Evolutionary conservation across 352 stramenopile genomes (phyloP).

Genomic region (Phytophthora litchii): DNA sequence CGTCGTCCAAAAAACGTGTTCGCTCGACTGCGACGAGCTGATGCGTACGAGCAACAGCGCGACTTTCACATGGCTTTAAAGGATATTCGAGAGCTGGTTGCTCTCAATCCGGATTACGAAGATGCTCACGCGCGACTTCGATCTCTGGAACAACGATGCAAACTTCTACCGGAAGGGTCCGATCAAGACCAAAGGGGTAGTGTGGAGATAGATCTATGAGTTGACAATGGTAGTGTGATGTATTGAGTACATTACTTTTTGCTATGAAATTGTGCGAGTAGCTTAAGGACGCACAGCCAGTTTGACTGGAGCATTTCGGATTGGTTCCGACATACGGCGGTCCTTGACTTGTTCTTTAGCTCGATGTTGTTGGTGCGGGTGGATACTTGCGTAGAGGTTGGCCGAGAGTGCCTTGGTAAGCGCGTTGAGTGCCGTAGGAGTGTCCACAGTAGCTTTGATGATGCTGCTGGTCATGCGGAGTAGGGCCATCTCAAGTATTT

Average conservation of each 20-base stretch:
- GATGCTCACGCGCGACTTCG: conserved; percentile 49
- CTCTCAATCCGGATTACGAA: conserved; percentile 59
- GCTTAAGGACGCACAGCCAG: conserved; percentile 5
- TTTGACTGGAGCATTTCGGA: conserved; percentile 16
- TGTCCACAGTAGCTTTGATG: conserved; percentile 27
- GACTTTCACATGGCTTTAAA: conserved; percentile 64
- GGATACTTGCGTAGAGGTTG: conserved; percentile 19
- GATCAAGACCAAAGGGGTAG: conserved; percentile 6
- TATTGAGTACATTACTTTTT: conserved; percentile 33
- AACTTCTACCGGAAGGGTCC: conserved; percentile 38
- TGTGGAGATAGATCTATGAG: conserved; percentile 30
- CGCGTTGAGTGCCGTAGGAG: conserved; percentile 25
- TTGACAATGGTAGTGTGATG: conserved; percentile 19
- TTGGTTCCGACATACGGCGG: conserved; percentile 11
- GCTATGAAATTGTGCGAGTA: conserved; percentile 2
- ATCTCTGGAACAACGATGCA: conserved; percentile 50
- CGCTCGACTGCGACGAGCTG: conserved; percentile 53
- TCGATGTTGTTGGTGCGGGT: conserved; percentile 17
- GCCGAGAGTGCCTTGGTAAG: conserved; percentile 25
- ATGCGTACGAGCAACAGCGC: conserved; percentile 63
- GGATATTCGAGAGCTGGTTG: conserved; percentile 61
- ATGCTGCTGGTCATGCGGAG: conserved; percentile 30
- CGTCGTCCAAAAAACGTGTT: conserved; percentile 59
- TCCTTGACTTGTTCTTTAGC: conserved; percentile 17
- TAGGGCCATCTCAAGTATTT: conserved; percentile 17